Conservation (phyloP, 305 asterid genomes). For the Fraxinus angustifolia region DNA sequence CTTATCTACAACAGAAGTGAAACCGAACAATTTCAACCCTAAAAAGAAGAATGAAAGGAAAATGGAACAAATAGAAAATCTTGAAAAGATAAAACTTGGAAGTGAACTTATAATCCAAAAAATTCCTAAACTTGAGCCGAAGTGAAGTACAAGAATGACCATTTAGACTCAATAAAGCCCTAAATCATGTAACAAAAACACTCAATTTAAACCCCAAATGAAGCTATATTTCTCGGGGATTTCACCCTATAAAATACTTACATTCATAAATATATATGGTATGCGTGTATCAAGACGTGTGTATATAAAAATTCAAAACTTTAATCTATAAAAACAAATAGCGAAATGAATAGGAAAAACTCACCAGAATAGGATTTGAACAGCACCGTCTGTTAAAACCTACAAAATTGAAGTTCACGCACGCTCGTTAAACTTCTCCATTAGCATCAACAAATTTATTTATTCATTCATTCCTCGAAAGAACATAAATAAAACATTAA, state of each 20-base stretch:
- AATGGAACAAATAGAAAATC: constrained; percentile 4
- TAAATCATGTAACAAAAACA: constrained; percentile 28
- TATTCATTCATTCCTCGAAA: neutral
- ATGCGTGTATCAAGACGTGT: neutral
- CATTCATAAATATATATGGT: constrained; percentile 15
- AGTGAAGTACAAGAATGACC: neutral
- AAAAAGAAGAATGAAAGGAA: neutral
- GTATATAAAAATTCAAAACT: neutral
- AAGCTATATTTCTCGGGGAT: constrained; percentile 20
- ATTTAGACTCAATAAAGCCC: constrained; percentile 34
- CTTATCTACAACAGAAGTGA: constrained; percentile 3
- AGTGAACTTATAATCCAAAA: neutral
- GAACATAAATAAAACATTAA: constrained; percentile 4
- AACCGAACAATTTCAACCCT: neutral
- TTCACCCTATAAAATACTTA: neutral
- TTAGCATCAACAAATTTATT: constrained; percentile 15
- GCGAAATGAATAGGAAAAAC: constrained; percentile 16
- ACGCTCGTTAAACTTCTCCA: constrained; percentile 10
- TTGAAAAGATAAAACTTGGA: neutral
- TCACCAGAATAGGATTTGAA: constrained; percentile 26
- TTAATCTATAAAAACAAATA: constrained; percentile 1
- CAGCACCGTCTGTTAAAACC: constrained; percentile 21
- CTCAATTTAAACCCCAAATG: constrained; percentile 31
- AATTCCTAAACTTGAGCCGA: neutral
- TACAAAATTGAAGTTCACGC: constrained; percentile 21